Percentiles rank a stretch among this genome's conserved stretches.
These are phyloP conservation scores for Globisporangium spiculum DNA, from an alignment of 352 stramenopile species.

Conservation along the genomic window DNA sequence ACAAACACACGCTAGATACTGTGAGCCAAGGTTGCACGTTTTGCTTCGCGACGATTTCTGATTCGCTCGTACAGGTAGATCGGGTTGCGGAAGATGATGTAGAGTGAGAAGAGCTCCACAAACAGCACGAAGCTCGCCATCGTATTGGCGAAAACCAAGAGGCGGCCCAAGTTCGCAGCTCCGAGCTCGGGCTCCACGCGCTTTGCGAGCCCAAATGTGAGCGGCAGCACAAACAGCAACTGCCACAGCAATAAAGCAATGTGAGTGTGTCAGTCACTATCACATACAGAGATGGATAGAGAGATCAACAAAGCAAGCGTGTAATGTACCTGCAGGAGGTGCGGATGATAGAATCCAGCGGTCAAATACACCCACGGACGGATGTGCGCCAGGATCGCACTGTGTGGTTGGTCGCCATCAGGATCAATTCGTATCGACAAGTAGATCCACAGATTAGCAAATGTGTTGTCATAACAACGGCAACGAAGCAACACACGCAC, in stretches of 20 bases:
- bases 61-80: conserved; percentile 63
- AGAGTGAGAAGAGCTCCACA: conserved; percentile 74
- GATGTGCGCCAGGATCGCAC: conserved; percentile 82
- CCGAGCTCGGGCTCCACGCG: conserved; percentile 78
- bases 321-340: conserved; percentile 56
- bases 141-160: conserved; percentile 77
- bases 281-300: neutral
- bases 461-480: neutral
- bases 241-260: conserved; percentile 17
- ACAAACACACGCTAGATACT: neutral
- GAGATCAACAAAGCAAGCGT: neutral
- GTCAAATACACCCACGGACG: conserved; percentile 86
- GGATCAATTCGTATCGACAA: neutral
- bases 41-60: neutral
- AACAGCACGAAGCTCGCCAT: conserved; percentile 73
- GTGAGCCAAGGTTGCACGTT: neutral
- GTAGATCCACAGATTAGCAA: neutral
- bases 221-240: conserved; percentile 60
- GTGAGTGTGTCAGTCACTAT: neutral
- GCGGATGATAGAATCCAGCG: conserved; percentile 81
- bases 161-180: conserved; percentile 48
- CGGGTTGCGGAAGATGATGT: conserved; percentile 79
- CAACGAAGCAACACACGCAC: neutral
- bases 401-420: conserved; percentile 16
- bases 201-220: conserved; percentile 67